A percentile compares a stretch with the other conserved stretches of the same genome.
Evolutionary conservation across 371 early-diverging fungal species (phyloP).

Genomic region (Syncephalastrum sp.): DNA sequence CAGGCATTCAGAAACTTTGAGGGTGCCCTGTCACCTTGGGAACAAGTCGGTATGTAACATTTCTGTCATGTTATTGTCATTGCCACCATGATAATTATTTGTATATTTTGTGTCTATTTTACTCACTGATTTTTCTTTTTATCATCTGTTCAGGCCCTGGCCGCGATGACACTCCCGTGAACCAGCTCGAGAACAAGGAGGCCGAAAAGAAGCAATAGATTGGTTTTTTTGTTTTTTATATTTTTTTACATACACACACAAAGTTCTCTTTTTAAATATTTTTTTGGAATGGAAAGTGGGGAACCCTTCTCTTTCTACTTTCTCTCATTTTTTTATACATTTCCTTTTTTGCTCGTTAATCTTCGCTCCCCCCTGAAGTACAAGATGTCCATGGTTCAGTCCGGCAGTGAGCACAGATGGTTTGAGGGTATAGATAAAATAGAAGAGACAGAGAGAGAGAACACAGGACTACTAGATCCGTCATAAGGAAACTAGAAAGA

Average conservation of each 20-base stretch:
- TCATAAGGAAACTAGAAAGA: neutral
- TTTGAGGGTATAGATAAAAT: no score
- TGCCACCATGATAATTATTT: no score
- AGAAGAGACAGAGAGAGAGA: neutral
- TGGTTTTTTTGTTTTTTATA: slow-evolving; percentile 8
- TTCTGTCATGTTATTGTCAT: no score
- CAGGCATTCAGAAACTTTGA: slow-evolving; percentile 97
- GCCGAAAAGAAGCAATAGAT: slow-evolving; percentile 40
- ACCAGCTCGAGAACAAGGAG: slow-evolving; percentile 28
- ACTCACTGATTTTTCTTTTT: neutral
- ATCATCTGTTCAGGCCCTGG: slow-evolving; percentile 29
- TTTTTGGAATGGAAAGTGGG: slow-evolving; percentile 5
- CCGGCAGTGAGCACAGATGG: no score
- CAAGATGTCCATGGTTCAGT: no score
- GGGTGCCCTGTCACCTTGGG: slow-evolving; percentile 85
- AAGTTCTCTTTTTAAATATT: neutral
- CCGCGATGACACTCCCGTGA: slow-evolving; percentile 48
- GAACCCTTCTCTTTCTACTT: slow-evolving; percentile 6
- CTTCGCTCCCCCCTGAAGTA: neutral
- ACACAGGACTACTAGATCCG: neutral
- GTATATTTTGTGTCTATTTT: no score
- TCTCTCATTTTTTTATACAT: neutral
- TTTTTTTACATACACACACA: slow-evolving; percentile 7
- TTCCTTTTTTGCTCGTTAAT: neutral
- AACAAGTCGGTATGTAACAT: slow-evolving; percentile 65